These are phyloP conservation scores for Phytopythium aichiense DNA, from an alignment of 352 stramenopile species.

Conservation along the genomic window DNA sequence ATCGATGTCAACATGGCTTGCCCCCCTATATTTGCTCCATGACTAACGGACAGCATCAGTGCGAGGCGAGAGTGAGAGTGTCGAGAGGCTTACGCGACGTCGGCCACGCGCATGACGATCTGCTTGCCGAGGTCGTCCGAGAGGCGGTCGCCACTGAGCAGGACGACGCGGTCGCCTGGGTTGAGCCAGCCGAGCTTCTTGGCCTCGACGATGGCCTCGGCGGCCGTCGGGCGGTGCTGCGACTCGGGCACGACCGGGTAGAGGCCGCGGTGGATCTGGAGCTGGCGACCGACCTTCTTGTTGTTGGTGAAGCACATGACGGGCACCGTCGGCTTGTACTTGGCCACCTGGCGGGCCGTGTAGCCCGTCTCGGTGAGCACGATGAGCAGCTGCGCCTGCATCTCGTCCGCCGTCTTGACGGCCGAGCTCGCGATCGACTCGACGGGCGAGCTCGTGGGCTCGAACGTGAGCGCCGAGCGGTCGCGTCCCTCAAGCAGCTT, in stretches of 20 bases:
- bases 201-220: conserved; percentile 86
- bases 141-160: conserved; percentile 79
- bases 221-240: conserved; percentile 55
- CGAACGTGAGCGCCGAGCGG: conserved; percentile 62
- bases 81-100: conserved; percentile 50
- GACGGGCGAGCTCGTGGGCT: conserved; percentile 60
- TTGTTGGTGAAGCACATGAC: conserved; percentile 89
- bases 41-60: neutral
- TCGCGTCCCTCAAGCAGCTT: conserved; percentile 47
- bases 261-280: conserved; percentile 88
- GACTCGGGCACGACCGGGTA: conserved; percentile 67
- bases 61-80: neutral
- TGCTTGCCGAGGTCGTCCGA: conserved; percentile 78
- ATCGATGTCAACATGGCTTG: neutral
- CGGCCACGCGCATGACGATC: conserved; percentile 79
- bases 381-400: conserved; percentile 83
- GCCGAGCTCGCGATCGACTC: conserved; percentile 82
- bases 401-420: conserved; percentile 82
- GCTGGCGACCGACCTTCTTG: conserved; percentile 88
- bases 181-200: conserved; percentile 91
- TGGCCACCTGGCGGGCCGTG: conserved; percentile 82
- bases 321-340: conserved; percentile 90
- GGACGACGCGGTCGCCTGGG: conserved; percentile 86
- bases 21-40: neutral
- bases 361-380: conserved; percentile 80